A percentile compares a stretch with the other conserved stretches of the same genome.
phyloP scores from a whole-genome alignment of 1,139 yeast genomes.

The Candida glucosophila region DNA sequence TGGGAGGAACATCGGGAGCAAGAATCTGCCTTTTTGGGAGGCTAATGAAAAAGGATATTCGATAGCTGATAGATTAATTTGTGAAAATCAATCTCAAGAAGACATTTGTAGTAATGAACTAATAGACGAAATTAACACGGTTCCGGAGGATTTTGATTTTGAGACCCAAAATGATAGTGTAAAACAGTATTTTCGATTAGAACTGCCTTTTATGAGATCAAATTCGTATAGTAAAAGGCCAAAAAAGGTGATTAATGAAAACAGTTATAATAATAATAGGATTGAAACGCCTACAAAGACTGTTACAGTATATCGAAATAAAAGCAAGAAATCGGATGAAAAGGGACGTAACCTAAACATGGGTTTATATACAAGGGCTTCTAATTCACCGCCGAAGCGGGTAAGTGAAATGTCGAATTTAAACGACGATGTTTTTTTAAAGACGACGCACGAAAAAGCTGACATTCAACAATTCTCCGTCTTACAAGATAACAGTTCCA shows the following conservation, averaged over 20 bases:
- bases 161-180: slow-evolving; percentile 16
- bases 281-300: slow-evolving; percentile 45
- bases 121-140: slow-evolving; percentile 45
- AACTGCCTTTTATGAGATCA: slow-evolving; percentile 15
- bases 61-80: neutral
- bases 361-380: too few species aligned
- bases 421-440: too few species aligned
- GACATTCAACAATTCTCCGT: too few species aligned
- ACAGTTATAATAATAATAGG: slow-evolving; percentile 27
- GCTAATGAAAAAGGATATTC: neutral
- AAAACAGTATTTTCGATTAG: too few species aligned
- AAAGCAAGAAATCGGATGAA: slow-evolving; percentile 2
- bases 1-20: too few species aligned
- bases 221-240: slow-evolving; percentile 35
- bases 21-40: neutral
- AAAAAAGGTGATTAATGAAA: slow-evolving; percentile 17
- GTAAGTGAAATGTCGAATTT: too few species aligned
- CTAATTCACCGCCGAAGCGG: too few species aligned
- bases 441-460: too few species aligned
- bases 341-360: too few species aligned
- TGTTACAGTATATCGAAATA: slow-evolving; percentile 41
- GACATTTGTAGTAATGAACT: slow-evolving; percentile 21
- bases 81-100: too few species aligned
- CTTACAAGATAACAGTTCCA: too few species aligned
- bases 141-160: slow-evolving; percentile 56